Evolutionary conservation across 2,329 filamentous ascomycete species (phyloP), one percentile per base, ranked within the genome.

Genomic region (Scedosporium aurantiacum): DNA sequence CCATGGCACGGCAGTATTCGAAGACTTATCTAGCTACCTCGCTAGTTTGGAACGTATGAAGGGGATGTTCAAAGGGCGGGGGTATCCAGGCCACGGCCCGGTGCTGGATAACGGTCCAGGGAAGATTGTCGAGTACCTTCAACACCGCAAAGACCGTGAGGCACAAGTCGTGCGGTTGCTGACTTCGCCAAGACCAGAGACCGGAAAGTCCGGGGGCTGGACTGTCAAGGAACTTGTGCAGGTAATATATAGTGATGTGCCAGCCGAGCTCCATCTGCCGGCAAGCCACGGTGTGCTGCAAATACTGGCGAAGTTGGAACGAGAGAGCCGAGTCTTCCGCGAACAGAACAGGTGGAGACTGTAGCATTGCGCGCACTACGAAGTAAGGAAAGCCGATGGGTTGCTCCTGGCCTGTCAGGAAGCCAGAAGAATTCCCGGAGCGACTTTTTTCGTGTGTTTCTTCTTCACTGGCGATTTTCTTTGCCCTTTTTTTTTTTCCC

Each of bases 51-150:
- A 84, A 45, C 79, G 79, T 65, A 94, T 96, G 90, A 77, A 79
- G 55, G 72, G 74, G 23, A 75, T 85, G 5, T 89, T 90, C 66
- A 73, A 72, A 0, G 88, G 89, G 1, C 78, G 83, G 57, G 91
- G 86, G 1, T 97, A 96, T 71, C 93, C 94, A 0, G 93, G 90
- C 3, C 94, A 99, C 69, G 94, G 94, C 0, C 81, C 86, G 0
- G 83, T 94, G 2, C 79, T 97, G 25, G 82, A 86, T 43, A 82
- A 94, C 64, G 90, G 89, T 0, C 82, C 79, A 25, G 77, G 75
- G 25, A 93, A 85, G 70, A 88, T 97, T 60, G 67, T 75, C 21
- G 90, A 96, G 72, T 97, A 99, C 70, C 89, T 97, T 66, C 72
- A 78, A 63, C 94, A 97, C 75, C 81, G 93, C 37, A 82, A 84